Base-by-base conservation (phyloP, 2,329 filamentous ascomycete species). In the Amauroascus niger region DNA sequence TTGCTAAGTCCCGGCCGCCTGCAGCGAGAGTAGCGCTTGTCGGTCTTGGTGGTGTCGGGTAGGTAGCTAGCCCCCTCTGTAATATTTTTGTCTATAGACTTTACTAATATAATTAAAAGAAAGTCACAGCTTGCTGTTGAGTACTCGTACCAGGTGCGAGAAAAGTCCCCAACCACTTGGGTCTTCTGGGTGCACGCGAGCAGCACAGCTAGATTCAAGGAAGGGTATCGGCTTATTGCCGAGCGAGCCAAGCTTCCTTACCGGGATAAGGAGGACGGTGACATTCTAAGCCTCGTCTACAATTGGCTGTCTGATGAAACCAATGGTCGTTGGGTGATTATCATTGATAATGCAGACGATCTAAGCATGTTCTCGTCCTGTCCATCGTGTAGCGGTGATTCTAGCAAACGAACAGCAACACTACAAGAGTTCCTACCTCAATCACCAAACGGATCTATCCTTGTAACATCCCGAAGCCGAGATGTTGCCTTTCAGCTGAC, bases 1-100 rank as follows among this genome's bases (percentile, higher is more conserved):
- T 45, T 18, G 50, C 30, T 24, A 39, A 47, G 18, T 45, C 30
- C 41, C 18, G 33, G n/a, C 40, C 22, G 14, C 41, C 50, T 22
- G 50, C 40, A 1, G 20, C 50, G 1, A 33, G 64, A 0, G 59
- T 67, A 6, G 66, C 65, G 1, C 61, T 71, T 7, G 59, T 66
- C 0, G 69, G 69, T n/a, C 52, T 71, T 1, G 69, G 69, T 3
- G 67, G 69, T 14, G 60, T 69, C 35, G 57, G 69, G 60, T 64
- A 69, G 63, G 53, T 44, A 28, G 28, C 28, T 30, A 30, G 28
- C 28, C 11, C n/a, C n/a, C n/a, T n/a, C n/a, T n/a, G n/a, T 30
- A 30, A 30, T 30, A 30, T 30, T 30, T 11, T 11, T 6, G 28
- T 30, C 28, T 30, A 5, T 5, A 30, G 11, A 5, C 11, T 30